Evolutionary conservation across 169 alveolate genomes (phyloP), one percentile per base, ranked within the genome.

Genomic region (Cryptosporidium meleagridis): DNA sequence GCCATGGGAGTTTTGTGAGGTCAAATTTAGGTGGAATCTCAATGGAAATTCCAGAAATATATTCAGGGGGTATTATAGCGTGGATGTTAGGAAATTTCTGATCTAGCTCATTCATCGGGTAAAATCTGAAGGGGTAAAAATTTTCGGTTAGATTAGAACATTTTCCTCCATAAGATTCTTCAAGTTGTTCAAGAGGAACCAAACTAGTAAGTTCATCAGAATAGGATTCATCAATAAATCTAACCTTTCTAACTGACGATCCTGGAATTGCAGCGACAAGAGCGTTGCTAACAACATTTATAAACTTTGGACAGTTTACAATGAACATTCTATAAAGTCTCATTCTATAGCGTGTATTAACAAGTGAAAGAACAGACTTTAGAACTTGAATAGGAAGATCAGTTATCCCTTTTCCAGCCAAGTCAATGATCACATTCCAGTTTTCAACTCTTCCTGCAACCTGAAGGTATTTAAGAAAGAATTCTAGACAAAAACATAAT

Each of bases 391-490:
- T 84, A 35, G 93, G 93, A 2, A 89, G 37, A 84, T 62, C 73
- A 9, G 92, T 61, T 45, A 89, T 51, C 6, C 92, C 92, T 55
- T 84, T 62, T 9, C 86, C 80, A 70, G 29, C 33, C 37, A 89
- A 31, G 53, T 89, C 93, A 48, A 91, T 84, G 37, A 89, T 84
- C 18, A 80, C 80, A 84, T 85, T 70, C 93, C 93, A 89, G 26
- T 80, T 84, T 52, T 89, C 93, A 69, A 89, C 45, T 26, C 91
- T 73, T 3, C 93, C 93, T n/a, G 93, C 92, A 75, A 89, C 48
- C 21, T 85, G 86, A 26, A 89, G 52, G 53, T 89, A 70, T 67
- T 37, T 67, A 23, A 89, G 62, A 14, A 68, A 70, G 44, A 70
- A 89, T 41, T 89, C 93, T 12, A 89, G 67, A 55, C 85, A 84